phyloP scores from a whole-genome alignment of 2,329 filamentous ascomycete genomes.

The Albifimbria verrucaria region DNA sequence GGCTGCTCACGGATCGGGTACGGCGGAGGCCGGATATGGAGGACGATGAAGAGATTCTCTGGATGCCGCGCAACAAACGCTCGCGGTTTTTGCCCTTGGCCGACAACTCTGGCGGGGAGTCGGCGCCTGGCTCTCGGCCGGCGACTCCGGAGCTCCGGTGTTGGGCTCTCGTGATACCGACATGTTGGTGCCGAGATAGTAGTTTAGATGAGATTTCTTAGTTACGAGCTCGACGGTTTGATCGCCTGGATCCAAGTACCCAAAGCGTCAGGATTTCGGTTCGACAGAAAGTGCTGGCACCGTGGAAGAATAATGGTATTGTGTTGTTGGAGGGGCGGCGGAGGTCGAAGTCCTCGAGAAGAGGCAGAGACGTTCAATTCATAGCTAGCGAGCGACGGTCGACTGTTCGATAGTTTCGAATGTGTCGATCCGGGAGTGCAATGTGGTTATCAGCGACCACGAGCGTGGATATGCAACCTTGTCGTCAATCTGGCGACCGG shows the following conservation, averaged over 20 bases:
- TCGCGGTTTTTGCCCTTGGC: conserved; percentile 64
- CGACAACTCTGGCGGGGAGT: conserved; percentile 21
- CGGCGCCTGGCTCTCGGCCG: conserved; percentile 11
- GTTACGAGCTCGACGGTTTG: no score
- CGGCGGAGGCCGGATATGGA: conserved; percentile 64
- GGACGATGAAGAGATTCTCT: conserved; percentile 78
- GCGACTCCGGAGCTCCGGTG: conserved; percentile 22
- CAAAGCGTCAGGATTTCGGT: no score
- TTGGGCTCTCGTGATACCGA: conserved; percentile 19
- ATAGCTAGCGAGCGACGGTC: not conserved
- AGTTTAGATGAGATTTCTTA: no score
- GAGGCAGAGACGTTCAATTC: not conserved
- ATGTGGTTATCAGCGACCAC: not conserved
- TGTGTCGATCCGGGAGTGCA: not conserved
- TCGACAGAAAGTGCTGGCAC: no score
- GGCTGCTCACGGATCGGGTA: conserved; percentile 64
- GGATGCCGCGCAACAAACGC: conserved; percentile 68
- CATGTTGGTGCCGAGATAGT: no score
- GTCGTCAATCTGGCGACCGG: not conserved
- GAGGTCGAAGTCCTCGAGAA: not conserved
- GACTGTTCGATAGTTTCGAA: not conserved
- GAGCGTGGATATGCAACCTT: not conserved
- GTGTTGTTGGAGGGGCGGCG: not conserved
- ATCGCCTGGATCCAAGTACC: no score
- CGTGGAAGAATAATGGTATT: not conserved